Percentiles rank a stretch among this genome's conserved stretches.
phyloP scores from a whole-genome alignment of 345 rosid species.

The Arabidopsis suecica region DNA sequence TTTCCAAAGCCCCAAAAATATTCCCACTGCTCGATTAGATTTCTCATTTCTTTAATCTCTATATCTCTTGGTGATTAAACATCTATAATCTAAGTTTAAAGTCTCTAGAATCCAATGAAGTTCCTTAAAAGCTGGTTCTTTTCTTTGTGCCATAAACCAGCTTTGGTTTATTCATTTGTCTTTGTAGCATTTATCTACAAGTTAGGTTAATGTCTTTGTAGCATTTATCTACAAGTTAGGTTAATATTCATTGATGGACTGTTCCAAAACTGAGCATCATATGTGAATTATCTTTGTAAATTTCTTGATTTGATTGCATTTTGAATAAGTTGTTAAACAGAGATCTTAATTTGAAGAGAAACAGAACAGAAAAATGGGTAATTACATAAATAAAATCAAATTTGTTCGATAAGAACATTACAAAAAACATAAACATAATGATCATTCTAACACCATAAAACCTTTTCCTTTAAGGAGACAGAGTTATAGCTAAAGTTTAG shows the following conservation, averaged over 20 bases:
- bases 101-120: constrained; percentile 39
- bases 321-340: neutral
- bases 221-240: constrained; percentile 26
- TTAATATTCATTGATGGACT: neutral
- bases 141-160: constrained; percentile 6
- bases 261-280: neutral
- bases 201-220: constrained; percentile 23
- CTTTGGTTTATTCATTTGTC: constrained; percentile 23
- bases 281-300: neutral
- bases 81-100: constrained; percentile 18
- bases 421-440: constrained; percentile 3
- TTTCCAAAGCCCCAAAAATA: constrained; percentile 64
- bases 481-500: constrained; percentile 31
- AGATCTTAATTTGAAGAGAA: constrained; percentile 11
- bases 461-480: constrained; percentile 10
- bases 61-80: constrained; percentile 28
- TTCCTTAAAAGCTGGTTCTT: constrained; percentile 26
- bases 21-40: constrained; percentile 77
- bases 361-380: constrained; percentile 2
- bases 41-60: constrained; percentile 42
- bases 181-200: constrained; percentile 23
- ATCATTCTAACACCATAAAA: constrained; percentile 31
- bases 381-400: constrained; percentile 14
- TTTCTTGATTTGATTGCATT: constrained; percentile 3
- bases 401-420: constrained; percentile 14